Percentiles rank a stretch among this genome's conserved stretches.
These are phyloP conservation scores for Trichoderma breve DNA, from an alignment of 2,329 filamentous ascomycete species.

Conservation along the genomic window DNA sequence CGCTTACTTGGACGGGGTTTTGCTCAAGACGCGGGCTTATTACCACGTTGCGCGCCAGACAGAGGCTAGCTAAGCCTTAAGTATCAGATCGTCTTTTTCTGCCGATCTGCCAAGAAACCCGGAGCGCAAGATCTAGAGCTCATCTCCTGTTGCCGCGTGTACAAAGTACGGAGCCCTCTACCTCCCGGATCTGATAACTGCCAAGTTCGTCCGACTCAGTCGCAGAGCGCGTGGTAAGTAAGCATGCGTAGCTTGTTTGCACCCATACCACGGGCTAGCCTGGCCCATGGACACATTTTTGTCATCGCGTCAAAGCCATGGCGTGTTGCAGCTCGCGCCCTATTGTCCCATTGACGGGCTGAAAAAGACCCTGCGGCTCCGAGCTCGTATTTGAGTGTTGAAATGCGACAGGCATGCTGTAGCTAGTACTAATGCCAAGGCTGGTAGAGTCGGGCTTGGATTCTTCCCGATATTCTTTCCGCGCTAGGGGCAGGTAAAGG, in stretches of 20 bases:
- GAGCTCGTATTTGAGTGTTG: not conserved
- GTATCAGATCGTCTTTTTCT: slow-evolving; percentile 1
- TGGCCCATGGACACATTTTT: not conserved
- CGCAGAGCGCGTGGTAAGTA: not conserved
- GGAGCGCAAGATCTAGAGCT: not conserved
- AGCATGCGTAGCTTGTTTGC: not conserved
- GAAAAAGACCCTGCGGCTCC: not conserved
- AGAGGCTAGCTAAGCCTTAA: slow-evolving; percentile 12
- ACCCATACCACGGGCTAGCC: not conserved
- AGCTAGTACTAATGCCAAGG: not conserved
- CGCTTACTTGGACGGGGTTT: slow-evolving; percentile 1
- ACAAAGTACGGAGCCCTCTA: not conserved
- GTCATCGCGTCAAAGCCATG: not conserved
- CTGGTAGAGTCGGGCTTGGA: not conserved
- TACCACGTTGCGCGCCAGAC: slow-evolving; percentile 1
- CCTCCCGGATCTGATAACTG: not conserved
- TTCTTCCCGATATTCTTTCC: slow-evolving; percentile 3
- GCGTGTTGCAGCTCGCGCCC: not conserved
- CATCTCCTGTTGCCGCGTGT: not conserved
- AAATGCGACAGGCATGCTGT: not conserved
- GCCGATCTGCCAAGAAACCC: slow-evolving; percentile 11
- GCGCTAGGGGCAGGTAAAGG: not conserved
- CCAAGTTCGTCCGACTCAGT: not conserved
- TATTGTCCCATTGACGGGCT: not conserved
- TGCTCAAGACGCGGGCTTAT: not conserved